Conservation (phyloP, 805 yeast genomes). For the Sugiyamaella marilandica region DNA sequence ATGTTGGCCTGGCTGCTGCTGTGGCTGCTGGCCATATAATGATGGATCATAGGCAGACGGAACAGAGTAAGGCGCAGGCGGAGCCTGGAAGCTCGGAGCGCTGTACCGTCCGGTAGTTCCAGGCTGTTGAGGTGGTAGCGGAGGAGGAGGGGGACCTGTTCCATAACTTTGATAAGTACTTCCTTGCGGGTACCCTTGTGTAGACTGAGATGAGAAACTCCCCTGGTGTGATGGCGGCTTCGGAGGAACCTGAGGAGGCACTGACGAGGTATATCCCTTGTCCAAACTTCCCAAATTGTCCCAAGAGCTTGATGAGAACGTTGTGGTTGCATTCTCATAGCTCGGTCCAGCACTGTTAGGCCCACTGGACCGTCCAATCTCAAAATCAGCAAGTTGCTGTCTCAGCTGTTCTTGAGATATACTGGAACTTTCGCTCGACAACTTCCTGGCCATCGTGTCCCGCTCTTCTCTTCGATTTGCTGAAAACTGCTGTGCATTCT, state of each 20-base stretch:
- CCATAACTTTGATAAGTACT: not conserved
- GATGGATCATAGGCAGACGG: conserved; percentile 47
- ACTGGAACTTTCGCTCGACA: conserved; percentile 3
- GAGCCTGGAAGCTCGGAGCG: not conserved
- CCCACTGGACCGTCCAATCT: not conserved
- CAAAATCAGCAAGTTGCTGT: conserved; percentile 14
- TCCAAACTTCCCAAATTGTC: not conserved
- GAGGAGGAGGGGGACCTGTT: conserved; percentile 13
- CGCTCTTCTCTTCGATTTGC: conserved; percentile 22
- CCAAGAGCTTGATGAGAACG: not conserved
- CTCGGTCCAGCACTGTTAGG: not conserved
- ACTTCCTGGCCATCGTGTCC: not conserved
- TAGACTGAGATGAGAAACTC: conserved; percentile 2
- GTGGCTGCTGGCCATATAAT: conserved; percentile 35
- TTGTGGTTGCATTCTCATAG: not conserved
- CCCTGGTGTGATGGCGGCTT: conserved; percentile 19
- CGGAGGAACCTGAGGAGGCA: conserved; percentile 22
- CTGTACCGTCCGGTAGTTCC: conserved; percentile 4
- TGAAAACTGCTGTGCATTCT: conserved; percentile 19
- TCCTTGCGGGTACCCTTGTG: not conserved
- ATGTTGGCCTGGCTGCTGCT: conserved; percentile 10
- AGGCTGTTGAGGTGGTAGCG: conserved; percentile 11
- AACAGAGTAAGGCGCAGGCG: conserved; percentile 14
- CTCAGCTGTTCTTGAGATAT: conserved; percentile 15
- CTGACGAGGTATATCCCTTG: not conserved